Evolutionary conservation across 257 asterid genomes (phyloP).

Genomic region (Fraxinus quadrangulata): DNA sequence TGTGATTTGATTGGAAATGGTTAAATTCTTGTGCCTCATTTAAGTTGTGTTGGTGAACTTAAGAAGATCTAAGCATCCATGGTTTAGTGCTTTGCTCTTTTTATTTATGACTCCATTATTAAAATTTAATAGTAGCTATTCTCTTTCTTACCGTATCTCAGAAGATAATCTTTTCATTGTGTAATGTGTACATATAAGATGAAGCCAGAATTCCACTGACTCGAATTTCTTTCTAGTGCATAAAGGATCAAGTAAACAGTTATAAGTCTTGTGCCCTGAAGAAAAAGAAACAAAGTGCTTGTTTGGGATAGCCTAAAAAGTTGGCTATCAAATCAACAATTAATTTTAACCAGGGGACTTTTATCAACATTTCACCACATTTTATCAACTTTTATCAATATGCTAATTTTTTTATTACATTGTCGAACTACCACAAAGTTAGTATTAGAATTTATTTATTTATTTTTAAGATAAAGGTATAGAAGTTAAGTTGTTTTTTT

Average conservation of each 20-base stretch:
- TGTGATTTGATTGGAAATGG: not conserved
- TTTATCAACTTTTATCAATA: no score
- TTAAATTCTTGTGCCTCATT: not conserved
- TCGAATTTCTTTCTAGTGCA: not conserved
- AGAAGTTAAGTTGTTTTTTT: not conserved
- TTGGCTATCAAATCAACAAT: no score
- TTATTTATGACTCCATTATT: not conserved
- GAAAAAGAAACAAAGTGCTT: not conserved
- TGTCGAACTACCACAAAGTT: not conserved
- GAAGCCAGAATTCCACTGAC: not conserved
- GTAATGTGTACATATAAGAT: not conserved
- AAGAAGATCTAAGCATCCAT: not conserved
- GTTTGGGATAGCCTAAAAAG: no score
- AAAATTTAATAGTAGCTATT: not conserved
- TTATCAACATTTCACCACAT: no score
- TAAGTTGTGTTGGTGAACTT: not conserved
- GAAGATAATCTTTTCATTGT: not conserved
- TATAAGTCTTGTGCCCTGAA: not conserved
- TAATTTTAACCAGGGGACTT: no score
- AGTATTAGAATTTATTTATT: not conserved
- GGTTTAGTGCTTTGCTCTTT: not conserved
- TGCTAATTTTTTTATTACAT: no score
- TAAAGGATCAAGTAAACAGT: not conserved
- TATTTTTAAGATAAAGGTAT: not conserved
- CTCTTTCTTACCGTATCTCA: not conserved